Base-by-base conservation (phyloP, 768 basidiomycete species). In the Boletus tylopilopsis region DNA sequence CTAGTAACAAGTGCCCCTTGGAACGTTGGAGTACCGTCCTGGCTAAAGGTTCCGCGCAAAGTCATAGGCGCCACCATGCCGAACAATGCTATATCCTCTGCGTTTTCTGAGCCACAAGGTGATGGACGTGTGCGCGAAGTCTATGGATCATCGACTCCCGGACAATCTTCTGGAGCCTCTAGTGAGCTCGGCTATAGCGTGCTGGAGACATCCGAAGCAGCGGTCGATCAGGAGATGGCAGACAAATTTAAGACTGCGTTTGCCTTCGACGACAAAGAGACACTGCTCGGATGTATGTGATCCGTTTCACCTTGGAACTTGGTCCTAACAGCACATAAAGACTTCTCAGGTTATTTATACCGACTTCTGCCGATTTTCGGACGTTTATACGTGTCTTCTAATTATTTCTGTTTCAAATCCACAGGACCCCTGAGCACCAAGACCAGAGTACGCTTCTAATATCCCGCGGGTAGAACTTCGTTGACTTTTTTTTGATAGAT, bases 351-450 rank as follows among this genome's bases (percentile, higher is more conserved):
- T 10, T 96, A 91, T 66, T 75, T 98, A 36, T 92, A 84, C 69
- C 79, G 95, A 48, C 76, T 95, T 22, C 67, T 99, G n/a, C 95
- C 96, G 0, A 78, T 95, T 12, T 87, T 77, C 51, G 95, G 95
- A 7, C 79, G 86, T 44, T 77, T 97, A 24, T 97, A 88, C 63
- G 79, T 98, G 53, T 95, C 95, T n/a, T 84, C 81, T 11, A 92
- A 90, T 67, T 87, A 82, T 66, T 87, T 98, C 67, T 96, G 93
- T 71, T 99, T 98, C 80, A 90, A 91, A 63, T 93, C 94, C 5
- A 87, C 81, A 36, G 83, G 91, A 5, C 80, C 88, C 25, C 64
- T 95, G 42, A 80, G 87, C 45, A 74, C 79, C 37, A 88, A 85
- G 64, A 97, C 93, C 12, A 81, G 83, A 73, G 95, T 92, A 59